Base-by-base conservation (phyloP, 192 early-diverging fungal genomes). In the Gonapodya prolifera region DNA sequence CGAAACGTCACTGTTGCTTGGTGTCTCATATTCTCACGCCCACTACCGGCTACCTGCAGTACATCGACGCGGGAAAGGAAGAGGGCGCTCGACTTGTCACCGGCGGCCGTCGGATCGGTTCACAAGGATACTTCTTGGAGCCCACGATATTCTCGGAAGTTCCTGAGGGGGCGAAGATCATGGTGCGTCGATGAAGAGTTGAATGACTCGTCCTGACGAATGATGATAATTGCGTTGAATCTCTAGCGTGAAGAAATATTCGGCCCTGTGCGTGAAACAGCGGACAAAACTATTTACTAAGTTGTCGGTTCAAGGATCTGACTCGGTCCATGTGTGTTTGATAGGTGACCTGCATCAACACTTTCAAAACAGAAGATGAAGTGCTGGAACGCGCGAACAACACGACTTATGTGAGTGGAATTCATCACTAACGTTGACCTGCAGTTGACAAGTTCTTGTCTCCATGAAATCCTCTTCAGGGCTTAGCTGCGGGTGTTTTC, bases 201-300 rank as follows among this genome's bases (percentile, higher is more conserved):
- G n/a, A n/a, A n/a, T n/a, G n/a, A n/a, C 83, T 83, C 0, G 85
- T 87, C n/a, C 89, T 93, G 80, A 86, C 83, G 2, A 84, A 87
- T 34, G 83, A 87, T 33, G 78, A 78, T 17, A 88, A 96, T 73
- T 80, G 87, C n/a, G n/a, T n/a, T n/a, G n/a, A n/a, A n/a, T n/a
- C n/a, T n/a, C n/a, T n/a, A n/a, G 29, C 82, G 80, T 28, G 92
- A 95, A 80, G 96, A 98, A 82, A 92, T 91, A 1, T 98, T 98
- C 88, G 96, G 96, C 2, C 96, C 96, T 2, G 86, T 98, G n/a
- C n/a, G n/a, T n/a, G n/a, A n/a, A n/a, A n/a, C n/a, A n/a, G n/a
- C n/a, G n/a, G n/a, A n/a, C n/a, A n/a, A n/a, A n/a, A n/a, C n/a
- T n/a, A n/a, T n/a, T n/a, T n/a, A n/a, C 8, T 61, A 8, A 61